phyloP scores from a whole-genome alignment of 2,329 filamentous ascomycete species.

The Sarocladiaceae sp. region DNA sequence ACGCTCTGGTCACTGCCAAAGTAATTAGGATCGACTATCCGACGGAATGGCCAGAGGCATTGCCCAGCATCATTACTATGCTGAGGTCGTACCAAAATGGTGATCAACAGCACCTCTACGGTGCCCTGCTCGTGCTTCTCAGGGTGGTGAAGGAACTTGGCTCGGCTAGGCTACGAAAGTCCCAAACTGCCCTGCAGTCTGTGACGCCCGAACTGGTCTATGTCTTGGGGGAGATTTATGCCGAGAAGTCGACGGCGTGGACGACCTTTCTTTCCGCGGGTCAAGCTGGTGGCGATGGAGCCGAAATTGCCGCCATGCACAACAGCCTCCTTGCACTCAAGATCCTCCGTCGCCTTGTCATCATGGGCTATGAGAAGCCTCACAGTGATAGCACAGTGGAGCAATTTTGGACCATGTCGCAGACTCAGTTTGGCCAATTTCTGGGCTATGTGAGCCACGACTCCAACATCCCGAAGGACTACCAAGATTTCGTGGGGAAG shows the following conservation, averaged over 20 bases:
- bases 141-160: conserved; percentile 89
- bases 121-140: conserved; percentile 72
- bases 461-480: conserved; percentile 46
- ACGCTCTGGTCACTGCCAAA: conserved; percentile 83
- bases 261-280: conserved; percentile 53
- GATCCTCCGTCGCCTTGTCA: conserved; percentile 71
- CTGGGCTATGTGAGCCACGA: conserved; percentile 57
- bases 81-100: conserved; percentile 51
- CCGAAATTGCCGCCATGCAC: conserved; percentile 58
- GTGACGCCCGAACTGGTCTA: conserved; percentile 81
- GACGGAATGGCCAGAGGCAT: conserved; percentile 69
- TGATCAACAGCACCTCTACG: conserved; percentile 63
- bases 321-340: conserved; percentile 79
- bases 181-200: conserved; percentile 71
- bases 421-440: conserved; percentile 74
- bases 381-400: conserved; percentile 72
- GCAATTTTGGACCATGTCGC: conserved; percentile 75
- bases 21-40: conserved; percentile 88
- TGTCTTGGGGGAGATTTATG: conserved; percentile 73
- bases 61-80: conserved; percentile 57
- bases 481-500: conserved; percentile 68
- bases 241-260: conserved; percentile 69
- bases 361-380: conserved; percentile 79
- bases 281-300: conserved; percentile 53
- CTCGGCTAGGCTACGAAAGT: conserved; percentile 70